Percentiles rank a stretch among this genome's conserved stretches.
Evolutionary conservation across 768 basidiomycete species (phyloP).

Genomic region (Phaeotremella fagi): DNA sequence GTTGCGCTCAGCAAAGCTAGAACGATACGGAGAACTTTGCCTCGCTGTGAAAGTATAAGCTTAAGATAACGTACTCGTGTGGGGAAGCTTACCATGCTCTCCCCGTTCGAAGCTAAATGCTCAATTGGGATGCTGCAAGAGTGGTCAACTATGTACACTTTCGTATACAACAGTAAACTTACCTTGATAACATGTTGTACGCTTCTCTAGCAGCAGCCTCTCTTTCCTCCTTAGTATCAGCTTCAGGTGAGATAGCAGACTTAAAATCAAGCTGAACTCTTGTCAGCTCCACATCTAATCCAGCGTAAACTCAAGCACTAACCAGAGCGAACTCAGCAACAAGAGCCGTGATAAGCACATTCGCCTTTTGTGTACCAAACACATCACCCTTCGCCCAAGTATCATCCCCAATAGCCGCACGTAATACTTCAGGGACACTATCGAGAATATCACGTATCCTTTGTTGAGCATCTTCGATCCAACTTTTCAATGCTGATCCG

Average conservation of each 20-base stretch:
- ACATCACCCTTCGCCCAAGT: slow-evolving; percentile 11
- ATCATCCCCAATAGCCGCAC: slow-evolving; percentile 10
- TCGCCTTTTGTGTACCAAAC: slow-evolving; percentile 35
- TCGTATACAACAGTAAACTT: neutral
- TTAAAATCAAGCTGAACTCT: slow-evolving; percentile 27
- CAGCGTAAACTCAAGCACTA: slow-evolving; percentile 4
- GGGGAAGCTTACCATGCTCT: slow-evolving; percentile 28
- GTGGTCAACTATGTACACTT: neutral
- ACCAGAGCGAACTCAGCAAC: slow-evolving; percentile 32
- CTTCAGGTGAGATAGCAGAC: slow-evolving; percentile 13
- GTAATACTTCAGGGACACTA: slow-evolving; percentile 12
- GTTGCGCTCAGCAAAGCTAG: slow-evolving; percentile 23
- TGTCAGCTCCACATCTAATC: neutral
- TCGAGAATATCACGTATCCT: slow-evolving; percentile 7
- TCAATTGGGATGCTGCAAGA: slow-evolving; percentile 28
- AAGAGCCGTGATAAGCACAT: slow-evolving; percentile 34
- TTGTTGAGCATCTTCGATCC: slow-evolving; percentile 8
- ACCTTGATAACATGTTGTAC: slow-evolving; percentile 24
- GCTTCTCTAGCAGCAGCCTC: slow-evolving; percentile 28
- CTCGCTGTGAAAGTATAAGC: slow-evolving; percentile 12
- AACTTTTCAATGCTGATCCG: slow-evolving; percentile 7
- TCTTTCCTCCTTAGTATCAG: slow-evolving; percentile 21
- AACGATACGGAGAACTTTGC: slow-evolving; percentile 34
- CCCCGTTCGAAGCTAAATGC: slow-evolving; percentile 35
- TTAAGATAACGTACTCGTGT: neutral